Conservation (phyloP, 169 alveolate species). For the Plasmodium yoelii region DNA sequence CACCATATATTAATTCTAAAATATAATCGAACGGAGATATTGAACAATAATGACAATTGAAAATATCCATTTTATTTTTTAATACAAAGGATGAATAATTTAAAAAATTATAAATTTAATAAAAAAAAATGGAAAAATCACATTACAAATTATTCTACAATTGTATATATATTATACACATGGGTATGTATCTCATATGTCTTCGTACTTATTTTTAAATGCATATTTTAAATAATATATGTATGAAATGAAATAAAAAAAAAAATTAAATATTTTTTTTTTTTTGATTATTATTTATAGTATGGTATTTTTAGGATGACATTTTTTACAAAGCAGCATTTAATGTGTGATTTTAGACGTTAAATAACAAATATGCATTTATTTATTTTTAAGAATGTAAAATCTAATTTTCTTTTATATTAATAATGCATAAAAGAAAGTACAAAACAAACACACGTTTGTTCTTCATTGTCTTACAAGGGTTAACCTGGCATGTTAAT, state of each 20-base stretch:
- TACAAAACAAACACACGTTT: neutral
- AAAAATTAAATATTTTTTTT: too few relatives aligned
- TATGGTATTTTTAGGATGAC: neutral
- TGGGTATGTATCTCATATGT: conserved; percentile 1
- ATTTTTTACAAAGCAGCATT: neutral
- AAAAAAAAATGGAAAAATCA: conserved; percentile 16
- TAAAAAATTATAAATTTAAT: conserved; percentile 27
- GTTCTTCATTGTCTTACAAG: conserved; percentile 22
- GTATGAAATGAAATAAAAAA: neutral
- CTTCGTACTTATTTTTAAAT: neutral
- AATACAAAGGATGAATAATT: neutral
- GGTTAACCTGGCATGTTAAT: neutral
- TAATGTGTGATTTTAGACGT: neutral
- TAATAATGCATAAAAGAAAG: conserved; percentile 2
- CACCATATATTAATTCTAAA: conserved; percentile 73
- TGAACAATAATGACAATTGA: conserved; percentile 73
- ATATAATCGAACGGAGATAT: conserved; percentile 68
- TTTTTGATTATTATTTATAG: neutral
- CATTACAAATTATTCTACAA: conserved; percentile 12
- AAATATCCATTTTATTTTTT: conserved; percentile 65
- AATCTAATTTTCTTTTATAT: conserved; percentile 5
- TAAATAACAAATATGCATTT: neutral
- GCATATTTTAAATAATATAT: neutral
- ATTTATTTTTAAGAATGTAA: neutral
- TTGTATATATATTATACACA: conserved; percentile 5